Conservation (phyloP, 495 filamentous ascomycete genomes). For the Annulohypoxylon maeteangense region DNA sequence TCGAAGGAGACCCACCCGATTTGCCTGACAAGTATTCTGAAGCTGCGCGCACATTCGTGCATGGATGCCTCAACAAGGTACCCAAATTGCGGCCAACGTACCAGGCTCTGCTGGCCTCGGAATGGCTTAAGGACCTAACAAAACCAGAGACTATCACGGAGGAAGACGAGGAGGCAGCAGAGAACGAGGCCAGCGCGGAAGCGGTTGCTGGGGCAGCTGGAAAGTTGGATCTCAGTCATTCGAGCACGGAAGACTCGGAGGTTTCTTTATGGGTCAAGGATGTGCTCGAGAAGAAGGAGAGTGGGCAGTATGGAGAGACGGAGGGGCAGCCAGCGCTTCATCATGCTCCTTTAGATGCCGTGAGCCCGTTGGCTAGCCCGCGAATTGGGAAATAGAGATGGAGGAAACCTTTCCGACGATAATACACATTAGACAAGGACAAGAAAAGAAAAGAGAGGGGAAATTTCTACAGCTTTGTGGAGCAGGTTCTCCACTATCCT, state of each 20-base stretch:
- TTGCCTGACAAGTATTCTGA: slow-evolving; percentile 85
- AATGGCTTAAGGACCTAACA: slow-evolving; percentile 83
- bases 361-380: slow-evolving; percentile 59
- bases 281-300: slow-evolving; percentile 70
- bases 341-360: slow-evolving; percentile 75
- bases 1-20: slow-evolving; percentile 91
- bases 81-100: slow-evolving; percentile 92
- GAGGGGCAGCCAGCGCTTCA: slow-evolving; percentile 76
- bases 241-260: slow-evolving; percentile 73
- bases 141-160: slow-evolving; percentile 86
- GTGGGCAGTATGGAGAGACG: slow-evolving; percentile 54
- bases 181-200: slow-evolving; percentile 57
- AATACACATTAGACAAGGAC: slow-evolving; percentile 27
- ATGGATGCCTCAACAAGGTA: slow-evolving; percentile 89
- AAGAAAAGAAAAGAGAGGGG: slow-evolving; percentile 23
- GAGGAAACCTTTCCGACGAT: slow-evolving; percentile 1
- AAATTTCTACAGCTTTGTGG: slow-evolving; percentile 20
- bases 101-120: slow-evolving; percentile 84
- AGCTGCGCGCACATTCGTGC: slow-evolving; percentile 86
- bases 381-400: slow-evolving; percentile 30
- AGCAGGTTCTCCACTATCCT: slow-evolving; percentile 41
- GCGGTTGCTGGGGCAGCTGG: slow-evolving; percentile 57
- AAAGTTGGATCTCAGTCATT: slow-evolving; percentile 54
- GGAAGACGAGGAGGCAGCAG: slow-evolving; percentile 71
- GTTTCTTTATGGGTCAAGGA: slow-evolving; percentile 86